Evolutionary conservation across 805 yeast genomes (phyloP).

Genomic region (Wickerhamiella bombiphila): DNA sequence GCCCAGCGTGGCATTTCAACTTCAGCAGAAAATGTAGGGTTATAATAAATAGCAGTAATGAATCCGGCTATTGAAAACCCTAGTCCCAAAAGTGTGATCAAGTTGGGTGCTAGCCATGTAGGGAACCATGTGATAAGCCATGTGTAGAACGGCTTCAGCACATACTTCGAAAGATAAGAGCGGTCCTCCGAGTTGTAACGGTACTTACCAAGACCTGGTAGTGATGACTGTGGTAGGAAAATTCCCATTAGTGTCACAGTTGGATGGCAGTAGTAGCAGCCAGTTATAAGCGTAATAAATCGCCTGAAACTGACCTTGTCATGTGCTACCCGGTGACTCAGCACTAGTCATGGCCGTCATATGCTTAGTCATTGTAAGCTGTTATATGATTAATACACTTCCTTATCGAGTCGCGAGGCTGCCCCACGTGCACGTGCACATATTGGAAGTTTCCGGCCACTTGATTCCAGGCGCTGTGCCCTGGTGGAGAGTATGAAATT

Average conservation of each 20-base stretch:
- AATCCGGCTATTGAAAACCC: conserved; percentile 53
- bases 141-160: conserved; percentile 74
- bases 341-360: no score
- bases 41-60: conserved; percentile 49
- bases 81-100: conserved; percentile 69
- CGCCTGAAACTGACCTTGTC: no score
- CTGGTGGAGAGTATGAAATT: conserved; percentile 53
- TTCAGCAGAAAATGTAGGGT: conserved; percentile 45
- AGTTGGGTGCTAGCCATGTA: conserved; percentile 69
- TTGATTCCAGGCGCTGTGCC: no score
- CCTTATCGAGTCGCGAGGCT: no score
- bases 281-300: no score
- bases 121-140: conserved; percentile 65
- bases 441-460: no score
- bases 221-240: conserved; percentile 16
- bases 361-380: no score
- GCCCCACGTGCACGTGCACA: no score
- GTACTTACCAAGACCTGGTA: conserved; percentile 19
- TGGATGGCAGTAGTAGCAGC: no score
- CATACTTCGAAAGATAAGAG: conserved; percentile 56
- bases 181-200: conserved; percentile 51
- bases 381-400: not conserved
- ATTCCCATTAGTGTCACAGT: conserved; percentile 19
- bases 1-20: conserved; percentile 59
- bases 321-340: no score